Base-by-base conservation (phyloP, 2,329 filamentous ascomycete genomes). In the Fusarium sterilihyphosum region DNA sequence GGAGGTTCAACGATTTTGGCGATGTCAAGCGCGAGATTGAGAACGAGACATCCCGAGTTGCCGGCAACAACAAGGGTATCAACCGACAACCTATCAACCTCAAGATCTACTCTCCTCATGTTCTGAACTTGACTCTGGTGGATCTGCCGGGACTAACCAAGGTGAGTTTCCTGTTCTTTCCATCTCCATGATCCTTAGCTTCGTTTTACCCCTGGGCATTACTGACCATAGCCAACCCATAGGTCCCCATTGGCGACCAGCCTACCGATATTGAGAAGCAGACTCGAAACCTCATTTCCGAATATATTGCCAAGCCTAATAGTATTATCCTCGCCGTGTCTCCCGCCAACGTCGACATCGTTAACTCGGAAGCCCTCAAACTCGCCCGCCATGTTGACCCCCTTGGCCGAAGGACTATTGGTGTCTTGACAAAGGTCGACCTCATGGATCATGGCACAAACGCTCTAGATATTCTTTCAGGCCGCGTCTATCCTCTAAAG, bases 401-500 rank as follows among this genome's bases (percentile, higher is more conserved):
- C 5, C 92, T 98, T 83, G 96, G 96, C 73, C 92, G 94, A 83
- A 91, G 96, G 82, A 99, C 96, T 26, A 98, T 99, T 80, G 96
- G 96, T 80, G 96, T 99, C 65, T 88, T 99, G 69, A 98, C 96
- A 70, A 99, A 99, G 85, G 87, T 99, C 74, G 96, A 99, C 82
- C 86, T 99, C 66, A 99, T 99, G 96, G 96, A 99, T 80, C 96
- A 99, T 80, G 96, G 96, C 73, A 99, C 96, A 65, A 98, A 99
- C 80, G 96, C 96, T 22, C 88, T 99, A 77, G 96, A 99, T 80
- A 99, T 99, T 77, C 88, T 99, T n/a, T 97, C 96, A 12, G 96
- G 96, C 8, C 92, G 96, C 33, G 96, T 99, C 7, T 99, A 99
- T 83, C 96, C 96, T 14, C 83, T 99, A 78, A 99, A 98, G 84